These are phyloP conservation scores for Herpetospermum pedunculosum DNA, from an alignment of 306 rosid genomes.

Conservation along the genomic window DNA sequence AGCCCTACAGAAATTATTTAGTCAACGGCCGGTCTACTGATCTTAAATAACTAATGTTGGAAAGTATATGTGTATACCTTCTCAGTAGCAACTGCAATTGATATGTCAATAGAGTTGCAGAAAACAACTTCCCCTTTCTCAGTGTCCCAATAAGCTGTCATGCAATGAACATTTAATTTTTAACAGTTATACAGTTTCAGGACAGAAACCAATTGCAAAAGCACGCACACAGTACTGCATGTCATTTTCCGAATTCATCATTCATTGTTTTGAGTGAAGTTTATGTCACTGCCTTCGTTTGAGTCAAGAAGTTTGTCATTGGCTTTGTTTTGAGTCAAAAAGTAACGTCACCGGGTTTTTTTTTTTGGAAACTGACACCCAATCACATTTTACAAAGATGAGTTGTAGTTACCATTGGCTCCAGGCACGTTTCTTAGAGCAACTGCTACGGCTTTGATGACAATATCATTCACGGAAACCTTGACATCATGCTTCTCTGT, in stretches of 20 bases:
- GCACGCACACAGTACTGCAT: not conserved
- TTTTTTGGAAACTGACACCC: not conserved
- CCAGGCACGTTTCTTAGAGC: conserved; percentile 76
- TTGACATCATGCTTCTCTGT: conserved; percentile 83
- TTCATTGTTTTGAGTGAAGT: not conserved
- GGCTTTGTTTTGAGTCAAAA: not conserved
- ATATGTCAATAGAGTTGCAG: conserved; percentile 68
- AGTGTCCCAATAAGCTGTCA: conserved; percentile 77
- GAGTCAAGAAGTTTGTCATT: not conserved
- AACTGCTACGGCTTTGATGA: conserved; percentile 91
- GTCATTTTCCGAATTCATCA: not conserved
- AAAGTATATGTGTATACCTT: conserved; percentile 39
- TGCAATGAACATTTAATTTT: conserved; percentile 10
- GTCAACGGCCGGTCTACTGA: conserved; percentile 13
- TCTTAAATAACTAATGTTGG: conserved; percentile 11
- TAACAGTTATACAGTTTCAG: not conserved
- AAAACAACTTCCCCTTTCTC: conserved; percentile 58
- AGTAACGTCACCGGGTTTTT: not conserved
- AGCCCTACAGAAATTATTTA: conserved; percentile 47
- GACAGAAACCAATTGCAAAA: conserved; percentile 5
- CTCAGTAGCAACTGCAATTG: conserved; percentile 94
- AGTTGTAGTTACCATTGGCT: conserved; percentile 66
- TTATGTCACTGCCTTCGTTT: not conserved
- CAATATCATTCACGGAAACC: conserved; percentile 95
- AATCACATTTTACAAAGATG: not conserved